phyloP scores from a whole-genome alignment of 345 rosid genomes.

The Arabidopsis arenosa region DNA sequence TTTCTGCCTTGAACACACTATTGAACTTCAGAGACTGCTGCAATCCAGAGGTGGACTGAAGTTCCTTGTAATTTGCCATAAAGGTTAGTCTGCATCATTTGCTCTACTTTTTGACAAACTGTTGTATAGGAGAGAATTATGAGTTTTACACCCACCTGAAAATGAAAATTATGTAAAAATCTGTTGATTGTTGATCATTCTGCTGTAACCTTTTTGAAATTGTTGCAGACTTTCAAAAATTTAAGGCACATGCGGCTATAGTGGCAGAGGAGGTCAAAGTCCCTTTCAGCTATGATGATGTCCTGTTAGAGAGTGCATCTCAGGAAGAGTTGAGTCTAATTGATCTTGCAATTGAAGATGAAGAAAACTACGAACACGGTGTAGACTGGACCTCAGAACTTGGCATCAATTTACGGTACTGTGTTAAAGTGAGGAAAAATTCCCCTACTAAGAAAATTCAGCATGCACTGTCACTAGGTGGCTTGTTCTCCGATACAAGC shows the following conservation, averaged over 20 bases:
- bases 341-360: constrained; percentile 80
- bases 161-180: not conserved
- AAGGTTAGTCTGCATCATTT: constrained; percentile 58
- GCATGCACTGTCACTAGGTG: constrained; percentile 77
- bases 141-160: not conserved
- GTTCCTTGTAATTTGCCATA: constrained; percentile 87
- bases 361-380: constrained; percentile 57
- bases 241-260: constrained; percentile 80
- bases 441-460: constrained; percentile 69
- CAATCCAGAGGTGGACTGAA: constrained; percentile 82
- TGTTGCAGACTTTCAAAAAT: constrained; percentile 85
- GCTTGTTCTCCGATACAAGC: constrained; percentile 63
- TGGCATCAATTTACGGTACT: constrained; percentile 79
- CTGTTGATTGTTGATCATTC: constrained; percentile 27
- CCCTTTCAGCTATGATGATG: constrained; percentile 69
- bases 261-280: constrained; percentile 74
- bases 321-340: constrained; percentile 78
- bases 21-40: constrained; percentile 73
- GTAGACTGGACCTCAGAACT: constrained; percentile 91
- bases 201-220: constrained; percentile 23
- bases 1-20: constrained; percentile 95
- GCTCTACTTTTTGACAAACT: constrained; percentile 7
- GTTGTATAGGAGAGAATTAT: not conserved
- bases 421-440: constrained; percentile 81
- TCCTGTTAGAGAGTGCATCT: constrained; percentile 67